Evolutionary conservation across 2,329 filamentous ascomycete species (phyloP).

Genomic region (Thermomyces lanuginosus): DNA sequence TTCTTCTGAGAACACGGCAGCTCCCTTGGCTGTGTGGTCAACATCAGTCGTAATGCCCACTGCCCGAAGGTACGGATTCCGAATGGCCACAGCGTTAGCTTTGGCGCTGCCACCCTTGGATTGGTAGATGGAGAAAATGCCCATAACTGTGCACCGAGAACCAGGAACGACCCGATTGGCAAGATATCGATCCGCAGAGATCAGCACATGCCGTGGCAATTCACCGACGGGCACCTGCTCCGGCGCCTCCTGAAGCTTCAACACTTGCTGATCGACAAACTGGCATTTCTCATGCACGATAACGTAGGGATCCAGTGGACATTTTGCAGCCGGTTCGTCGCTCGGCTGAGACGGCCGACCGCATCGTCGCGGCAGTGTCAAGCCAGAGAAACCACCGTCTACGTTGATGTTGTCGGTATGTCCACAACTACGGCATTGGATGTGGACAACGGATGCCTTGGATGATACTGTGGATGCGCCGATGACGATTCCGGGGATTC

Average conservation of each 20-base stretch:
- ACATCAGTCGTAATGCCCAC: constrained; percentile 84
- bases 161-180: constrained; percentile 93
- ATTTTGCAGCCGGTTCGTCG: constrained; percentile 55
- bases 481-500: constrained; percentile 94
- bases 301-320: constrained; percentile 88
- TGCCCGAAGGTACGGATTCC: constrained; percentile 84
- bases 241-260: constrained; percentile 93
- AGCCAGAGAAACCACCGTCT: constrained; percentile 70
- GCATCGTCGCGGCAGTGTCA: constrained; percentile 70
- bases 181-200: constrained; percentile 90
- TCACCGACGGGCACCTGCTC: constrained; percentile 97
- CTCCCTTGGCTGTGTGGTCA: constrained; percentile 76
- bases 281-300: constrained; percentile 84
- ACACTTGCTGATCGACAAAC: constrained; percentile 94
- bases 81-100: constrained; percentile 76
- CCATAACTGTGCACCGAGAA: constrained; percentile 86
- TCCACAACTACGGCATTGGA: constrained; percentile 78
- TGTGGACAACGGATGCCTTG: constrained; percentile 72
- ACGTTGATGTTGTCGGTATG: constrained; percentile 55
- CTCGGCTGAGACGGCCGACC: constrained; percentile 42
- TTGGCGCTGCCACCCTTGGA: constrained; percentile 75
- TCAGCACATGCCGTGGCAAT: constrained; percentile 80
- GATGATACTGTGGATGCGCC: constrained; percentile 93
- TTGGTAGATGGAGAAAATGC: constrained; percentile 96
- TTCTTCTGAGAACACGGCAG: constrained; percentile 72